phyloP scores from a whole-genome alignment of 2,329 filamentous ascomycete species.

The Fusarium sp. region DNA sequence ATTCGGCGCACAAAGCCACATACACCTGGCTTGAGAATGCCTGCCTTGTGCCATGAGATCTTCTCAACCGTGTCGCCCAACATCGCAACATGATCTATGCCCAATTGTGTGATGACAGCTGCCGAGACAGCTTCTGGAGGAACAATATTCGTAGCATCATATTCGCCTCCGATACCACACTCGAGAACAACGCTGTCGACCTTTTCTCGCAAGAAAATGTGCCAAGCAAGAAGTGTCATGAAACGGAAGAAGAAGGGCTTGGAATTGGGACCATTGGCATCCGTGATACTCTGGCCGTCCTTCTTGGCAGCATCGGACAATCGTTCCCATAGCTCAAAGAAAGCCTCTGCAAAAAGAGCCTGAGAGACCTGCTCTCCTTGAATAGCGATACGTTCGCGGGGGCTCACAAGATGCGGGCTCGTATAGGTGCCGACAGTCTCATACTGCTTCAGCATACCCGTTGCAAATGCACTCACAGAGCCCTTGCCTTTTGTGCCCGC shows the following conservation, averaged over 20 bases:
- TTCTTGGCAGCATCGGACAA: slow-evolving; percentile 56
- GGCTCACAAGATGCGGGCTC: slow-evolving; percentile 85
- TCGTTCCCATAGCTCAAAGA: slow-evolving; percentile 86
- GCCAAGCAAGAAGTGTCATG: slow-evolving; percentile 88
- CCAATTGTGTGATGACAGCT: slow-evolving; percentile 81
- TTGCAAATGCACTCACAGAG: slow-evolving; percentile 85
- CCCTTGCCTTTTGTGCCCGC: slow-evolving; percentile 97
- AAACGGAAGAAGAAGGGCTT: slow-evolving; percentile 96
- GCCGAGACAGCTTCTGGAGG: slow-evolving; percentile 71
- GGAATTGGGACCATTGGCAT: slow-evolving; percentile 65
- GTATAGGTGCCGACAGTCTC: slow-evolving; percentile 79
- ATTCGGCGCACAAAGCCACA: slow-evolving; percentile 52
- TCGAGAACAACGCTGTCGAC: slow-evolving; percentile 86
- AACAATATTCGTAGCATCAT: slow-evolving; percentile 91
- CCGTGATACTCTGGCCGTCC: slow-evolving; percentile 53
- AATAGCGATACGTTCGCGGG: slow-evolving; percentile 86
- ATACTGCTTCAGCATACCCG: slow-evolving; percentile 74
- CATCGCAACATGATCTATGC: slow-evolving; percentile 86
- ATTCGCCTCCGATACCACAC: slow-evolving; percentile 93
- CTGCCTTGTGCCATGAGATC: slow-evolving; percentile 92
- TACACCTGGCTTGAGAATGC: slow-evolving; percentile 79
- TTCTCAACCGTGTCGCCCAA: slow-evolving; percentile 82
- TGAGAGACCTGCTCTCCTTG: slow-evolving; percentile 77
- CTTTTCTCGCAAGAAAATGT: slow-evolving; percentile 81
- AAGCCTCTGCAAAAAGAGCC: slow-evolving; percentile 77